These are phyloP conservation scores for Cokeromyces recurvatus DNA, from an alignment of 371 early-diverging fungal species.

Conservation along the genomic window DNA sequence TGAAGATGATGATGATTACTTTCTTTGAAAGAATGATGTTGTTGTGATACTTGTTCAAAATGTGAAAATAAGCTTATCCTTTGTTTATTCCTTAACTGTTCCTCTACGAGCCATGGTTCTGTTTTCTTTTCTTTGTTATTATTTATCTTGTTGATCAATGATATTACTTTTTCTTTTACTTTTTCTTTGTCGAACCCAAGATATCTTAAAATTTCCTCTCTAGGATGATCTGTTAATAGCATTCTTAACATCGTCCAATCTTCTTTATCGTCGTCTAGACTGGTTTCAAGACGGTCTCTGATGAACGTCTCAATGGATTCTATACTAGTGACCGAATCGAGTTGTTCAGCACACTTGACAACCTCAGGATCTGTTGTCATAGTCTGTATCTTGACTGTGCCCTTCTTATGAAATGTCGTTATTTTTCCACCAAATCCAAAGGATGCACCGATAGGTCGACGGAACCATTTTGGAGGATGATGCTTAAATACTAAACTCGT, in stretches of 20 bases:
- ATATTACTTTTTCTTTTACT: conserved; percentile 11
- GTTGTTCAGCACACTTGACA: conserved; percentile 56
- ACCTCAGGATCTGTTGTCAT: conserved; percentile 66
- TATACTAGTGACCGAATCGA: conserved; percentile 57
- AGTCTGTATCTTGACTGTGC: conserved; percentile 33
- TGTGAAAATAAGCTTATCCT: too few species aligned
- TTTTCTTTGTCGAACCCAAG: conserved; percentile 78
- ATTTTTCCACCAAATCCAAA: conserved; percentile 92
- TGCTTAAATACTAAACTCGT: not conserved
- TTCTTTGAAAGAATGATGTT: too few species aligned
- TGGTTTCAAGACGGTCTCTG: conserved; percentile 47
- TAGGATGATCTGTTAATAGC: conserved; percentile 74
- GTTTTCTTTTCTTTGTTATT: too few species aligned
- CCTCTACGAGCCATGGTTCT: too few species aligned
- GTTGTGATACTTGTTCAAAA: too few species aligned
- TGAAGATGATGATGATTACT: too few species aligned
- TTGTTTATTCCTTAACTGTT: too few species aligned
- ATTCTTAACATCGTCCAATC: conserved; percentile 82
- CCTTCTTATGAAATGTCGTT: conserved; percentile 52
- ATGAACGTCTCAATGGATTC: conserved; percentile 36
- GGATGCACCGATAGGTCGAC: conserved; percentile 83
- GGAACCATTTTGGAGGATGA: conserved; percentile 90
- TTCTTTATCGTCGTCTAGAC: conserved; percentile 32
- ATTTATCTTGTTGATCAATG: too few species aligned
- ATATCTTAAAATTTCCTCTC: conserved; percentile 77